Conservation (phyloP, 345 rosid species). For the Populus euphratica region DNA sequence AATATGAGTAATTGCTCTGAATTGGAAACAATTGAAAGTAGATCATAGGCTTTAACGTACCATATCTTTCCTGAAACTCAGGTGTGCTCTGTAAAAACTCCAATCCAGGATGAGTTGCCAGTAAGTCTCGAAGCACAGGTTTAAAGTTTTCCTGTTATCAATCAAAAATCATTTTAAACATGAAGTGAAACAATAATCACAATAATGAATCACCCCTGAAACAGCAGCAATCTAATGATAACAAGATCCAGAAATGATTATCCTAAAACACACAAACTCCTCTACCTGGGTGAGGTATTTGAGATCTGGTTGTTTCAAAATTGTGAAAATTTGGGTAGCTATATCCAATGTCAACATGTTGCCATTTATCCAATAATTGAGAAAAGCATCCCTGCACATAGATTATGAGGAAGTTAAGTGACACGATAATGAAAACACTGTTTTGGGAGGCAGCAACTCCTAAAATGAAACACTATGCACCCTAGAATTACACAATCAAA, state of each 20-base stretch:
- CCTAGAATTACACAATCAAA: neutral
- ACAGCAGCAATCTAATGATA: neutral
- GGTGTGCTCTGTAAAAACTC: slow-evolving; percentile 73
- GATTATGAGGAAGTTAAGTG: slow-evolving; percentile 13
- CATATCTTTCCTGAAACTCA: slow-evolving; percentile 90
- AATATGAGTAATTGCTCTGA: neutral
- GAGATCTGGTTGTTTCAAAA: slow-evolving; percentile 69
- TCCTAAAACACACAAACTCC: neutral
- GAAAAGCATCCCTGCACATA: slow-evolving; percentile 69
- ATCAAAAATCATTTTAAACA: slow-evolving; percentile 8
- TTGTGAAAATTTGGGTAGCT: slow-evolving; percentile 67
- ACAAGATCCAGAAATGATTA: neutral
- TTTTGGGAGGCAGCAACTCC: neutral
- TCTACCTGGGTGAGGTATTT: slow-evolving; percentile 67
- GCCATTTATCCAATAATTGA: slow-evolving; percentile 73
- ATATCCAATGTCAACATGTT: slow-evolving; percentile 74
- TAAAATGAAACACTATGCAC: neutral
- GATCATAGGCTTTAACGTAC: slow-evolving; percentile 33
- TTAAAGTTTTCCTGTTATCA: slow-evolving; percentile 74
- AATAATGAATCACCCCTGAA: neutral
- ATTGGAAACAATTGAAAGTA: neutral
- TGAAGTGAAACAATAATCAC: neutral
- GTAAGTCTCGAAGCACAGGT: slow-evolving; percentile 74
- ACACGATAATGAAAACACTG: neutral
- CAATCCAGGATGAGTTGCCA: slow-evolving; percentile 80